A percentile compares a stretch with the other conserved stretches of the same genome.
These are phyloP conservation scores for Trichoderma breve DNA, from an alignment of 2,329 filamentous ascomycete species.

Conservation along the genomic window DNA sequence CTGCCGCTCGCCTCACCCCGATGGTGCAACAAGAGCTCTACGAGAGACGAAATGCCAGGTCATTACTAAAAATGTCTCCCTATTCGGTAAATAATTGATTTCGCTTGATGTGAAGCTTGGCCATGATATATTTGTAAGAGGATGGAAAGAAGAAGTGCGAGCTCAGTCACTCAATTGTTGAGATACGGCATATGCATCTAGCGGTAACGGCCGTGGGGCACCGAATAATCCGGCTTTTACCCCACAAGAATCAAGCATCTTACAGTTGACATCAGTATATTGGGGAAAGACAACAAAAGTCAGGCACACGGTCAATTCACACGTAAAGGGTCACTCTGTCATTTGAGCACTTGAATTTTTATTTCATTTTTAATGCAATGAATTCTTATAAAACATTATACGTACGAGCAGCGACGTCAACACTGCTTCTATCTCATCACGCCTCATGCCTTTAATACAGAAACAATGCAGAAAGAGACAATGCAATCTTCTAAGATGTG, in stretches of 20 bases:
- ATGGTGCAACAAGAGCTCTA: not conserved
- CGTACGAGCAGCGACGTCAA: not conserved
- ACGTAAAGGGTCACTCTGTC: not conserved
- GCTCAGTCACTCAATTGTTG: not conserved
- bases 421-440: not conserved
- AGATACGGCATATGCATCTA: not conserved
- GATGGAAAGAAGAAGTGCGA: not conserved
- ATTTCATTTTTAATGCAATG: not conserved
- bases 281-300: not conserved
- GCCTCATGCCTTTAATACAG: not conserved
- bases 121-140: not conserved
- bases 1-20: not conserved
- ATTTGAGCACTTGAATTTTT: not conserved
- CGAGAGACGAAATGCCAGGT: not conserved
- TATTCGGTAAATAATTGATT: not conserved
- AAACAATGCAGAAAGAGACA: not conserved
- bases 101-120: not conserved
- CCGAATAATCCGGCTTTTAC: not conserved
- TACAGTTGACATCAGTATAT: not conserved
- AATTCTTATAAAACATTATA: constrained; percentile 4
- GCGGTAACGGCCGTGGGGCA: not conserved
- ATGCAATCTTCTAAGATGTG: not conserved
- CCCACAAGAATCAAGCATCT: not conserved
- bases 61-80: not conserved
- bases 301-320: not conserved